Conservation (phyloP, 352 stramenopile species). For the Blastocystis sp. region DNA sequence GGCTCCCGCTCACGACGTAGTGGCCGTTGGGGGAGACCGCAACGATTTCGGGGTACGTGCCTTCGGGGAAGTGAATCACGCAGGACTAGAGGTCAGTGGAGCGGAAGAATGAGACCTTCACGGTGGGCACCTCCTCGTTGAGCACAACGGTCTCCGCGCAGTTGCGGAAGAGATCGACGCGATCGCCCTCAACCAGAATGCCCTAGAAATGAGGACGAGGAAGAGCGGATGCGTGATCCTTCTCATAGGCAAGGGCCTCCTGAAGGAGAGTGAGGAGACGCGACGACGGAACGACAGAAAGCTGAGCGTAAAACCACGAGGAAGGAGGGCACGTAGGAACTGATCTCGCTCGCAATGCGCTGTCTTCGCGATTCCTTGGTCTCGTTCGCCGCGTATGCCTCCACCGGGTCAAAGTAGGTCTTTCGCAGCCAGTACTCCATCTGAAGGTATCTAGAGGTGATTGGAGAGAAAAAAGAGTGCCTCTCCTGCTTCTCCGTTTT, state of each 20-base stretch:
- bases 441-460: slow-evolving; percentile 73
- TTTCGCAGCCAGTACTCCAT: slow-evolving; percentile 80
- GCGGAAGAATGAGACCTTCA: neutral
- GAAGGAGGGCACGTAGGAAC: slow-evolving; percentile 69
- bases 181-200: slow-evolving; percentile 75
- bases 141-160: slow-evolving; percentile 3
- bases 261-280: slow-evolving; percentile 81
- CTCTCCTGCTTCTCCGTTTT: slow-evolving; percentile 79
- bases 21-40: slow-evolving; percentile 84
- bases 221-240: slow-evolving; percentile 65
- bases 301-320: slow-evolving; percentile 71
- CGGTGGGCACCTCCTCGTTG: slow-evolving; percentile 1
- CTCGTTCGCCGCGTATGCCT: slow-evolving; percentile 76
- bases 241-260: slow-evolving; percentile 85
- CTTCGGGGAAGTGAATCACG: slow-evolving; percentile 85
- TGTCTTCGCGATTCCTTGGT: slow-evolving; percentile 81
- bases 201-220: neutral
- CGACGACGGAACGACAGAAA: slow-evolving; percentile 80
- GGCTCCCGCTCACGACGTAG: slow-evolving; percentile 85
- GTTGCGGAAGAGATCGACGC: slow-evolving; percentile 82
- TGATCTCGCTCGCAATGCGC: slow-evolving; percentile 79
- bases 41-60: slow-evolving; percentile 78
- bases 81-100: slow-evolving; percentile 72
- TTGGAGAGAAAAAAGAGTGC: neutral
- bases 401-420: slow-evolving; percentile 76